Conservation (phyloP, 164 flowering plant species). For the Nelumbo lutea region DNA sequence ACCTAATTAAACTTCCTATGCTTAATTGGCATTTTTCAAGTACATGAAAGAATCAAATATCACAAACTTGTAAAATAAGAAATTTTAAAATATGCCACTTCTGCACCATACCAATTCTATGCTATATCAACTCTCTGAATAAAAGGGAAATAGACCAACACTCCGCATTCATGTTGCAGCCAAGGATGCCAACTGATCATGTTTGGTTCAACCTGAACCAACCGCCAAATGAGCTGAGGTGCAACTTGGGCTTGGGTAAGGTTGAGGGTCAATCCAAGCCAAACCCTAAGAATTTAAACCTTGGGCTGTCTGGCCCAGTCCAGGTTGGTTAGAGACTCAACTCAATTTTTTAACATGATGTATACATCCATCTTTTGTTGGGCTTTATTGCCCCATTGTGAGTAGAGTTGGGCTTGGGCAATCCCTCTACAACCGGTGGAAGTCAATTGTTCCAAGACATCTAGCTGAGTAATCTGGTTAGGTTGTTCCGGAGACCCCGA, state of each 20-base stretch:
- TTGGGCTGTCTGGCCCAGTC: not conserved
- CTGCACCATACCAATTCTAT: no score
- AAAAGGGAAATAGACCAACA: no score
- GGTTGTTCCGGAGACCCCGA: not conserved
- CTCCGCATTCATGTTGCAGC: not conserved
- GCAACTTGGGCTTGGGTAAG: no score
- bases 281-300: not conserved
- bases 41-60: not conserved
- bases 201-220: not conserved
- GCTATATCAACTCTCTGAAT: no score
- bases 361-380: not conserved
- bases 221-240: not conserved
- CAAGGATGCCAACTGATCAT: not conserved
- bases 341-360: not conserved
- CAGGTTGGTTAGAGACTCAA: not conserved
- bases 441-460: conserved; percentile 75
- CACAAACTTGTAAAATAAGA: not conserved
- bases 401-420: not conserved
- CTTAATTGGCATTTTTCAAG: not conserved
- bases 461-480: conserved; percentile 39
- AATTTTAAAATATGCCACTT: no score
- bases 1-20: not conserved
- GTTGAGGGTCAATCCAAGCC: no score
- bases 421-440: conserved; percentile 41
- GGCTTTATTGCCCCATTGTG: not conserved